Evolutionary conservation across 2,329 filamentous ascomycete genomes (phyloP).

Genomic region (Verticillium isaacii): DNA sequence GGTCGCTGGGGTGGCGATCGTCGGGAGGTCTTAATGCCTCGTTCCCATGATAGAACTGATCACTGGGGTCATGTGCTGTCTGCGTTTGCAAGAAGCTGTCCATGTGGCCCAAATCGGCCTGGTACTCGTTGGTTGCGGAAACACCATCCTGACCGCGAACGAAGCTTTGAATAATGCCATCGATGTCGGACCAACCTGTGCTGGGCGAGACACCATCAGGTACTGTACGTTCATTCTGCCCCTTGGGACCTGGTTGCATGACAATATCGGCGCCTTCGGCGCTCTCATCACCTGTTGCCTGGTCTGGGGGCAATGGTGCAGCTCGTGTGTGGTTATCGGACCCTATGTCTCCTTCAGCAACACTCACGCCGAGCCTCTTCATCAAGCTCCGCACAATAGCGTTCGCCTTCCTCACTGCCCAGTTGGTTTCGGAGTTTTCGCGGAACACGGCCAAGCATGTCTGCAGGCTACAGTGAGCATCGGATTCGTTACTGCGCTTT

Average conservation of each 20-base stretch:
- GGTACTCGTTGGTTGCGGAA: neutral
- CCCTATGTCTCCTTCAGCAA: neutral
- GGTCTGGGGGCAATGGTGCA: neutral
- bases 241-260: neutral
- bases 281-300: neutral
- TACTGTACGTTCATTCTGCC: neutral
- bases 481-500: conserved; percentile 31
- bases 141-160: conserved; percentile 15
- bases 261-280: neutral
- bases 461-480: conserved; percentile 32
- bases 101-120: neutral
- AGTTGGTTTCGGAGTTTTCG: conserved; percentile 46
- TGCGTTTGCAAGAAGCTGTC: conserved; percentile 1
- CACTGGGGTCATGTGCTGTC: neutral
- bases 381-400: conserved; percentile 40
- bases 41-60: neutral
- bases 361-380: conserved; percentile 32
- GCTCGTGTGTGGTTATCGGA: neutral
- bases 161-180: conserved; percentile 31
- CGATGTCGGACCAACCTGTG: conserved; percentile 25
- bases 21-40: neutral
- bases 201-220: conserved; percentile 3
- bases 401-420: conserved; percentile 39
- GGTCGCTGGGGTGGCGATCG: neutral
- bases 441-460: conserved; percentile 41